phyloP scores from a whole-genome alignment of 805 yeast genomes.

The Metschnikowia matae region DNA sequence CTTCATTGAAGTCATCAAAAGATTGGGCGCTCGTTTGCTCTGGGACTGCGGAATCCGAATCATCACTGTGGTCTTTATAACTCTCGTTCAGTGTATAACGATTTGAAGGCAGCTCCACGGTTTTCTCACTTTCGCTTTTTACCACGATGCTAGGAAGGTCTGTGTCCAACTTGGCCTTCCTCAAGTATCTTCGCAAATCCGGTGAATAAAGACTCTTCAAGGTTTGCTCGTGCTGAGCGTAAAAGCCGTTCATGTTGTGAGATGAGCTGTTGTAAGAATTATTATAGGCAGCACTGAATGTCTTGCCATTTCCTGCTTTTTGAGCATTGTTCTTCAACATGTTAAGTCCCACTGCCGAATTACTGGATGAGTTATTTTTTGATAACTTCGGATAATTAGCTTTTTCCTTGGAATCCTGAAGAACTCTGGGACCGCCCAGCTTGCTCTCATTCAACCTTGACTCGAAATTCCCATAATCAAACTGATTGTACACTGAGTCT shows the following conservation, averaged over 20 bases:
- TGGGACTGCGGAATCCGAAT: not conserved
- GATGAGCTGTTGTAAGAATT: conserved; percentile 16
- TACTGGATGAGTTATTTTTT: conserved; percentile 24
- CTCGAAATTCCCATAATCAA: conserved; percentile 8
- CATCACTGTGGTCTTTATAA: conserved; percentile 1
- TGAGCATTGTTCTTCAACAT: conserved; percentile 29
- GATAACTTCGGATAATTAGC: conserved; percentile 35
- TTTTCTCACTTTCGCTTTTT: not conserved
- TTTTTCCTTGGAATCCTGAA: conserved; percentile 18
- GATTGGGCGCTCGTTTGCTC: not conserved
- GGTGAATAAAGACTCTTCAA: conserved; percentile 23
- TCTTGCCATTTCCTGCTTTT: not conserved
- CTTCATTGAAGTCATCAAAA: not conserved
- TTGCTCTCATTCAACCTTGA: conserved; percentile 7
- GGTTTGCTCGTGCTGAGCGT: conserved; percentile 10
- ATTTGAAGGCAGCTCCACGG: not conserved
- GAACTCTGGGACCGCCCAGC: conserved; percentile 5
- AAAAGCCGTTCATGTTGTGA: conserved; percentile 18
- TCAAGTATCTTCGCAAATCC: conserved; percentile 17
- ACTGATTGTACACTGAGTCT: conserved; percentile 1
- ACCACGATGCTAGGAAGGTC: not conserved
- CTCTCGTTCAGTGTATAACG: not conserved
- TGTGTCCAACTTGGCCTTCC: conserved; percentile 7
- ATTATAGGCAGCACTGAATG: not conserved
- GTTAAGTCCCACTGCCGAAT: conserved; percentile 37